Percentiles rank a stretch among this genome's conserved stretches.
Conservation (phyloP, 1,284 basidiomycete species). For the Trichosporon sp. region DNA sequence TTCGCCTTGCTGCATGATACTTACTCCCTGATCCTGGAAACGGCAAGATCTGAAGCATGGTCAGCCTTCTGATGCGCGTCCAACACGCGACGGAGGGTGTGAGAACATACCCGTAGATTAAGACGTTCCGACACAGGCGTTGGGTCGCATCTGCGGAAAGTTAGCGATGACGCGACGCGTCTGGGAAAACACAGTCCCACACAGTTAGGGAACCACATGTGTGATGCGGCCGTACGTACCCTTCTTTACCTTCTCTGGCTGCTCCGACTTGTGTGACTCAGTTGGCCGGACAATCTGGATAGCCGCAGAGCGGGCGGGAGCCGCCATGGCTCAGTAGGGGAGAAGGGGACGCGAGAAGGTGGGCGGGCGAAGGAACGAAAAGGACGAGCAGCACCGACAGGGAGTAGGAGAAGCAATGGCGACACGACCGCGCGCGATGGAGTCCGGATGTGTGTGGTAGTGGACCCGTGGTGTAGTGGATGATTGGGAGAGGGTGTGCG, state of each 20-base stretch:
- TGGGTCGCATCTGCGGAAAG: conserved; percentile 58
- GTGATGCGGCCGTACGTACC: conserved; percentile 16
- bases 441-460: background rate
- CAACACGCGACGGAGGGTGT: background rate
- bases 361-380: conserved; percentile 14
- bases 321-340: conserved; percentile 30
- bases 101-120: conserved; percentile 75
- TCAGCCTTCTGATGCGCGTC: conserved; percentile 13
- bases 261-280: conserved; percentile 29
- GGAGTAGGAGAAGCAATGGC: background rate
- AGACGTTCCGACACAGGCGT: conserved; percentile 80
- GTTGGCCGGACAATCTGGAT: conserved; percentile 64
- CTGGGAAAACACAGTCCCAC: background rate
- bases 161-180: conserved; percentile 56
- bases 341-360: conserved; percentile 15
- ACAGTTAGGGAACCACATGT: background rate
- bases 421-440: conserved; percentile 4
- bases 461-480: conserved; percentile 6
- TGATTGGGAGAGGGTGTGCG: background rate
- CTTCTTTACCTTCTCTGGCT: conserved; percentile 33
- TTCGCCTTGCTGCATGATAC: conserved; percentile 30
- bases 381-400: conserved; percentile 9
- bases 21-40: conserved; percentile 74
- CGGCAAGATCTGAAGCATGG: conserved; percentile 68
- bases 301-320: conserved; percentile 58